Evolutionary conservation across 2,329 filamentous ascomycete species (phyloP).

Genomic region (Phialemoniopsis sp.): DNA sequence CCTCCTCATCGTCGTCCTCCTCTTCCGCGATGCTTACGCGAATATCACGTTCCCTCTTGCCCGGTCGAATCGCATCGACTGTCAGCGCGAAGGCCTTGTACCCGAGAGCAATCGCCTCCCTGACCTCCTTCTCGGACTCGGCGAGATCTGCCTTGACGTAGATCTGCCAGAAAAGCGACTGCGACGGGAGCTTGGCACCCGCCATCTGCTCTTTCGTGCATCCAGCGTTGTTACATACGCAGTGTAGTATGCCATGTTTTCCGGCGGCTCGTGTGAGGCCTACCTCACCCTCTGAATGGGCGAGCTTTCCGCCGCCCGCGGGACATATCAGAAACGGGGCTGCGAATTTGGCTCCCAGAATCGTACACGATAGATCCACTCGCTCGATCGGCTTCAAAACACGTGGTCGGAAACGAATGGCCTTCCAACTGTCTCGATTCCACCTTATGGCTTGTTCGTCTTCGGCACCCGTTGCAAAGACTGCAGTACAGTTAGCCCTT

Average conservation of each 20-base stretch:
- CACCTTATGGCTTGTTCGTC: background rate
- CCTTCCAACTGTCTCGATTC: background rate
- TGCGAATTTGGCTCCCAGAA: conserved; percentile 3
- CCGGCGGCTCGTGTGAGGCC: conserved; percentile 5
- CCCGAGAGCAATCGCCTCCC: background rate
- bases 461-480: background rate
- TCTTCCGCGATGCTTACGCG: background rate
- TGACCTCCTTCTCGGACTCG: background rate
- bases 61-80: conserved; percentile 1
- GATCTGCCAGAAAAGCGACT: conserved; percentile 4
- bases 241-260: conserved; percentile 4
- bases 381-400: conserved; percentile 3
- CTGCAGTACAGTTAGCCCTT: conserved; percentile 1
- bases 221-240: conserved; percentile 7
- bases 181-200: background rate
- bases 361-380: conserved; percentile 2
- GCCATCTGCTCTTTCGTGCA: conserved; percentile 2
- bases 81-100: conserved; percentile 1
- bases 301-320: conserved; percentile 5
- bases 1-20: background rate
- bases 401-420: conserved; percentile 6
- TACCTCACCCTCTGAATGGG: conserved; percentile 5
- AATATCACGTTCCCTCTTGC: conserved; percentile 3
- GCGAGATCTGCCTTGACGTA: conserved; percentile 3
- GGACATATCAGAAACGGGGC: conserved; percentile 8